Evolutionary conservation across 495 filamentous ascomycete species (phyloP).

Genomic region (Daldinia grandis): DNA sequence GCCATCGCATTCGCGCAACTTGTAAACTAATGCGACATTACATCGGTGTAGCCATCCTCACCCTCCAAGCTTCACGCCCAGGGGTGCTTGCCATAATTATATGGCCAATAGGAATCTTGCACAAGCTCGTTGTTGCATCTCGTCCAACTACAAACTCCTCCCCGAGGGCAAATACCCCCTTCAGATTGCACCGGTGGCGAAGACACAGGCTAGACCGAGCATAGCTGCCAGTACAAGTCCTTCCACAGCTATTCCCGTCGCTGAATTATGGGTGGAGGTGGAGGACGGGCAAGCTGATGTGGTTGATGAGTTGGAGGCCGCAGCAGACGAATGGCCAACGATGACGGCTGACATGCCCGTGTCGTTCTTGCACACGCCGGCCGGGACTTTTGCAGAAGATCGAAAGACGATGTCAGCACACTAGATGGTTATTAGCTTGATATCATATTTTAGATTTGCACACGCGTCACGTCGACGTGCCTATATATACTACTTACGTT

Average conservation of each 20-base stretch:
- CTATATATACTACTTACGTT: conserved; percentile 59
- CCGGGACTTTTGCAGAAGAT: conserved; percentile 50
- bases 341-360: conserved; percentile 48
- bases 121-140: conserved; percentile 4
- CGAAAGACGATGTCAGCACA: conserved; percentile 71
- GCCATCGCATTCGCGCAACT: conserved; percentile 11
- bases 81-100: conserved; percentile 11
- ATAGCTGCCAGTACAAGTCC: conserved; percentile 58
- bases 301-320: background rate
- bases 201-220: conserved; percentile 62
- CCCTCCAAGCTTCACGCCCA: conserved; percentile 5
- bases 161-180: background rate
- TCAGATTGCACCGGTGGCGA: conserved; percentile 48
- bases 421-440: conserved; percentile 43
- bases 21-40: conserved; percentile 31
- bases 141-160: background rate
- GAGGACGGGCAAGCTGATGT: conserved; percentile 1
- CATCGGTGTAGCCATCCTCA: conserved; percentile 27
- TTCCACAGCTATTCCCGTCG: conserved; percentile 15
- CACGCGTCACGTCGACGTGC: conserved; percentile 15
- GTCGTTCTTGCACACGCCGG: conserved; percentile 59
- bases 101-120: conserved; percentile 18
- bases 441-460: conserved; percentile 16
- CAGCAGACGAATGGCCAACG: conserved; percentile 10
- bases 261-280: conserved; percentile 6